Evolutionary conservation across 345 rosid species (phyloP), one percentile per base, ranked within the genome.

Genomic region (Carallia brachiata): DNA sequence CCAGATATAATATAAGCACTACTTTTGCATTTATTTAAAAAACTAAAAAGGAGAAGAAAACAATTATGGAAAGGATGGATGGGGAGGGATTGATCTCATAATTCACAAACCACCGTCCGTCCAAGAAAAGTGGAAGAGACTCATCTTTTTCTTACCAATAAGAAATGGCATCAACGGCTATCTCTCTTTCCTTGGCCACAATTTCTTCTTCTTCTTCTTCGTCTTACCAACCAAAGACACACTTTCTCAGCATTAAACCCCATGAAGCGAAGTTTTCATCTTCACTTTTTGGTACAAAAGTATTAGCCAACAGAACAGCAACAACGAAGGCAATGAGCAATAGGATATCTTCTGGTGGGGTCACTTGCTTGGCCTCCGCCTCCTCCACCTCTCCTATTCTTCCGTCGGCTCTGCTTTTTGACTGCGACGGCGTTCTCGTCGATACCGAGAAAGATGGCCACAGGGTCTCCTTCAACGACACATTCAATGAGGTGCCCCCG

Each of bases 401-500:
- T 72, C 99, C 91, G 4, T 81, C 90, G 1, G 97, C 97, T 59
- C 93, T 91, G 63, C 84, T 90, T 36, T 94, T 94, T 66, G 93
- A 94, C 67, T 94, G 98, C 66, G 98, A 94, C 66, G 98, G 98
- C 19, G 98, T 94, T 36, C 97, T 90, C 18, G 98, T 91, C 54
- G 98, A 94, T 67, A 91, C 97, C 18, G 98, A 91, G 85, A 90
- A 87, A 79, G 98, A 91, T 70, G 98, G 97, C 39, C 97, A 94
- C 77, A 74, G 93, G 83, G 77, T 94, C 82, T 94, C 98, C 7
- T 91, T 91, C 86, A 94, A 94, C 44, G 97, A 94, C 64, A 94
- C 97, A 79, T 94, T 94, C 77, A 79, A 67, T 31, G 98, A 90
- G 86, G 98, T 88, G 27, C 58, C 61, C 59, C 28, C 17, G 54